Percentiles rank a stretch among this genome's conserved stretches.
phyloP scores from a whole-genome alignment of 1,284 basidiomycete species.

The Microbotryum lychnidis-dioicae region DNA sequence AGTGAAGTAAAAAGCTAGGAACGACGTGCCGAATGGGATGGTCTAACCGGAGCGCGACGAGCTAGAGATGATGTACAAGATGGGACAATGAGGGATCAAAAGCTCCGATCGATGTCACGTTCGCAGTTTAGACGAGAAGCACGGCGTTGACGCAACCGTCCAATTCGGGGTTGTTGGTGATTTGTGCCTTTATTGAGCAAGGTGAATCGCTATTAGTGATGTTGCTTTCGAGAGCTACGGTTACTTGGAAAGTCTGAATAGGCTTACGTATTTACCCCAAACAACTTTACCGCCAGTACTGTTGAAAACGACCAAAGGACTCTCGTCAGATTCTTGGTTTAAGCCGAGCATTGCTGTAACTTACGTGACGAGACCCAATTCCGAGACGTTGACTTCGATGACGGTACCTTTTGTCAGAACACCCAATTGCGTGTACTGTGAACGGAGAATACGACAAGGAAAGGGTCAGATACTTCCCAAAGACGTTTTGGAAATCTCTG shows the following conservation, averaged over 20 bases:
- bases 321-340: background rate
- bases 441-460: background rate
- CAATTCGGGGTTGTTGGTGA: slow-evolving; percentile 89
- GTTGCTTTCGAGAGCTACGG: too few species aligned
- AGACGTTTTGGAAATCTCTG: background rate
- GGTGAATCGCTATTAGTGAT: too few species aligned
- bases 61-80: too few species aligned
- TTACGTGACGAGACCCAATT: slow-evolving; percentile 89
- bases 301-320: background rate
- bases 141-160: slow-evolving; percentile 95
- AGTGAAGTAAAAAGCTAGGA: too few species aligned
- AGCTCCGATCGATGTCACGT: too few species aligned
- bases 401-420: slow-evolving; percentile 98
- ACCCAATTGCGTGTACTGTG: slow-evolving; percentile 56
- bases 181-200: slow-evolving; percentile 53
- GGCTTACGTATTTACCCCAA: slow-evolving; percentile 46
- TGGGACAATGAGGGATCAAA: too few species aligned
- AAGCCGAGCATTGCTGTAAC: background rate
- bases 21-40: too few species aligned
- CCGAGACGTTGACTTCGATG: slow-evolving; percentile 95
- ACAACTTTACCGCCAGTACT: slow-evolving; percentile 78
- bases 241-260: too few species aligned
- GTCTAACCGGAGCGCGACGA: too few species aligned
- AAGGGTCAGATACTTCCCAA: background rate
- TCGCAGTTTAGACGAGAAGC: slow-evolving; percentile 49